Conservation (phyloP, 2,329 filamentous ascomycete genomes). For the Aureobasidium sp. region DNA sequence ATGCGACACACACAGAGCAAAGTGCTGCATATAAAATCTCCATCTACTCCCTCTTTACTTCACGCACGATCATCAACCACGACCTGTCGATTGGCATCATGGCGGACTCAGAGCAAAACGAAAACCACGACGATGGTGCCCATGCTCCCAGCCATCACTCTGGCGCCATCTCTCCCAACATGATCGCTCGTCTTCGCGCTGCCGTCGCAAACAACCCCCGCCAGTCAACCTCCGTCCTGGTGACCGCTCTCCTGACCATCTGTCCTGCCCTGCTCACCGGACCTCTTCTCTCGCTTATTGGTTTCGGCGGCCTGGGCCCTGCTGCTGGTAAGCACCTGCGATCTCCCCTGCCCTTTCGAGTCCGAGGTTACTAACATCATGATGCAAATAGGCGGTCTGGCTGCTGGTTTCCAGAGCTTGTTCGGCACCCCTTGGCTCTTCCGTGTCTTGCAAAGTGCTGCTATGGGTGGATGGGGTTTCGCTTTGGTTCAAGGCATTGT, state of each 20-base stretch:
- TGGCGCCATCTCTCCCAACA: neutral
- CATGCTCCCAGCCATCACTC: neutral
- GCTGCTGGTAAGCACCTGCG: neutral
- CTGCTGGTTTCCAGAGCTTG: constrained; percentile 19
- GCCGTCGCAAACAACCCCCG: neutral
- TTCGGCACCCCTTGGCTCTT: constrained; percentile 19
- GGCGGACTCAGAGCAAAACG: neutral
- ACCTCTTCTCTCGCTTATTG: neutral
- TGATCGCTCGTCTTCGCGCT: neutral
- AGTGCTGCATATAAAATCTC: neutral
- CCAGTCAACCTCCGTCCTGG: neutral
- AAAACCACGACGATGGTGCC: neutral
- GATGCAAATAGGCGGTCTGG: neutral
- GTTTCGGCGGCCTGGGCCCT: neutral
- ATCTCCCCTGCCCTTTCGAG: too few species aligned
- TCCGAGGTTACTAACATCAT: too few species aligned
- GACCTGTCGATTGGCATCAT: neutral
- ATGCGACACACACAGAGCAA: neutral
- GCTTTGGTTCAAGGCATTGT: neutral
- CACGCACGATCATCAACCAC: neutral
- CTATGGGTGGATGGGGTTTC: constrained; percentile 25
- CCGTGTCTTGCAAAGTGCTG: constrained; percentile 23
- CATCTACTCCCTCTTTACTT: too few species aligned
- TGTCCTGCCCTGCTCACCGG: neutral
- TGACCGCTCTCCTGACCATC: neutral